Evolutionary conservation across 2,329 filamentous ascomycete species (phyloP).

Genomic region (Rhinocladiella mackenziei): DNA sequence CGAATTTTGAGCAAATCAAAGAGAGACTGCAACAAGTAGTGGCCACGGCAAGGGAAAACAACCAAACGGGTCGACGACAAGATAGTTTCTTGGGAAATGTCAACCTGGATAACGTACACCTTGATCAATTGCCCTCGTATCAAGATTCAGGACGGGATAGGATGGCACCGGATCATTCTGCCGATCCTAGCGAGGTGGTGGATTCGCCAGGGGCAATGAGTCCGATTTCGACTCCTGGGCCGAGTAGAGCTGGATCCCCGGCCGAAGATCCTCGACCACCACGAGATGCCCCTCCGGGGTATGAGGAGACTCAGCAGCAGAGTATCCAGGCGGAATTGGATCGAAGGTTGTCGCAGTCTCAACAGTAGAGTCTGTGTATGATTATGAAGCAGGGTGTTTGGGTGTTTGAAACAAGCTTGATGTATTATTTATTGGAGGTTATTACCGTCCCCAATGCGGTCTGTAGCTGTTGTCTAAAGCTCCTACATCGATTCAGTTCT

Average conservation of each 20-base stretch:
- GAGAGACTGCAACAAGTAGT: conserved; percentile 78
- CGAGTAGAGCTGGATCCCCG: conserved; percentile 5
- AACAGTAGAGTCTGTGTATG: conserved; percentile 4
- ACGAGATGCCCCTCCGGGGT: conserved; percentile 79
- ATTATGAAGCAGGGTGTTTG: conserved; percentile 2
- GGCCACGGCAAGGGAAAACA: conserved; percentile 66
- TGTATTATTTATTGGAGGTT: too few species aligned
- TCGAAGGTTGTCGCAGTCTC: conserved; percentile 39
- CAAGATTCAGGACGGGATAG: conserved; percentile 54
- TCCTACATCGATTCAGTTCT: too few species aligned
- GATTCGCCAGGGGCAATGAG: conserved; percentile 12
- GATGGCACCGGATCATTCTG: conserved; percentile 30
- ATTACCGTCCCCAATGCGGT: too few species aligned
- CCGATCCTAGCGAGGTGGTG: conserved; percentile 20
- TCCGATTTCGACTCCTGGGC: conserved; percentile 1
- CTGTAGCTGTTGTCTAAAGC: too few species aligned
- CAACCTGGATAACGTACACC: conserved; percentile 62
- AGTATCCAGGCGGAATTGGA: conserved; percentile 72
- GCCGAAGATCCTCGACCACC: conserved; percentile 43
- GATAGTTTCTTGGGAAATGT: conserved; percentile 44
- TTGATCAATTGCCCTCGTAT: conserved; percentile 87
- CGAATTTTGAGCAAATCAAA: conserved; percentile 75
- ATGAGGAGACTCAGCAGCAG: conserved; percentile 84
- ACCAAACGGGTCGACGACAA: conserved; percentile 34
- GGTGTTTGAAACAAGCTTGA: too few species aligned